phyloP scores from a whole-genome alignment of 257 asterid species.

The Penstemon eatonii region DNA sequence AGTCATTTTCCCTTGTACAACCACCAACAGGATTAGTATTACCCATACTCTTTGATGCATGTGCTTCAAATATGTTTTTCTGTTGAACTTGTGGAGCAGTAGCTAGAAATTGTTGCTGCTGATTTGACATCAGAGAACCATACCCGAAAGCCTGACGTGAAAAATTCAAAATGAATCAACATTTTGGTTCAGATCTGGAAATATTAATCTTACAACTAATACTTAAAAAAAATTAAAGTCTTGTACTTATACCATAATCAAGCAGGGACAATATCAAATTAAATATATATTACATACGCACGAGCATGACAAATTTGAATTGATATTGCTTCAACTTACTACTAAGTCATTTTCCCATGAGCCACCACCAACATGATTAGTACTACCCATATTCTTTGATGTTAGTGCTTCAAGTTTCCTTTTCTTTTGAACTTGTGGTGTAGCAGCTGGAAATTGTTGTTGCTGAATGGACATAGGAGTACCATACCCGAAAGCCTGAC shows the following conservation, averaged over 20 bases:
- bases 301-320: background rate
- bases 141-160: constrained; percentile 5
- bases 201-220: background rate
- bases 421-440: too few species aligned
- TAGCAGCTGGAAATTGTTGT: too few species aligned
- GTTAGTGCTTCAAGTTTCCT: too few species aligned
- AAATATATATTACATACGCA: too few species aligned
- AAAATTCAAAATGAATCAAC: background rate
- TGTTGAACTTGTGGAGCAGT: constrained; percentile 8
- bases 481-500: too few species aligned
- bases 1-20: constrained; percentile 20
- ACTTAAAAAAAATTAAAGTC: too few species aligned
- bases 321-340: constrained; percentile 18
- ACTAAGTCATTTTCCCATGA: background rate
- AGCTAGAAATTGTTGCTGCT: constrained; percentile 18
- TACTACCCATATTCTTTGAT: background rate
- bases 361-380: constrained; percentile 8
- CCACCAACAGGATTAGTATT: constrained; percentile 16
- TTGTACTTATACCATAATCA: too few species aligned
- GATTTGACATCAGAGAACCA: constrained; percentile 11
- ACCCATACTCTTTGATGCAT: constrained; percentile 7
- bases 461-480: too few species aligned
- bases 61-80: constrained; percentile 9
- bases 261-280: too few species aligned
- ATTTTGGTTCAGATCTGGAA: constrained; percentile 1